Evolutionary conservation across 768 basidiomycete genomes (phyloP), one percentile per base, ranked within the genome.

Genomic region (Auricularia sp.): DNA sequence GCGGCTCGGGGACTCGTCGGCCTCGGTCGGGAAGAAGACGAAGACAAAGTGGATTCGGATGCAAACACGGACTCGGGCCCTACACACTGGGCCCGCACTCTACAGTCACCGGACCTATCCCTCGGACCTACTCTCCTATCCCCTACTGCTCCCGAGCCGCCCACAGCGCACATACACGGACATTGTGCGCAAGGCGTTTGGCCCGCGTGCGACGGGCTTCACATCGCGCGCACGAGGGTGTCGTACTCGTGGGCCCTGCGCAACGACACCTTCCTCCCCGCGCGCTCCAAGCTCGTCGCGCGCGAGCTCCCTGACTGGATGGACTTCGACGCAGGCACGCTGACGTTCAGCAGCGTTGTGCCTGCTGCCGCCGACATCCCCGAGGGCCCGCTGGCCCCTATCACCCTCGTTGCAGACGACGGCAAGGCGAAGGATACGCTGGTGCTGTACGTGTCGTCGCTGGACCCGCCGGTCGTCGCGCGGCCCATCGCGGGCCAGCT

Each of bases 111-210:
- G n/a, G n/a, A n/a, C n/a, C n/a, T n/a, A n/a, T n/a, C n/a, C n/a
- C n/a, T n/a, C n/a, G n/a, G n/a, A n/a, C n/a, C n/a, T n/a, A n/a
- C n/a, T n/a, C n/a, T n/a, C n/a, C n/a, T n/a, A n/a, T n/a, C n/a
- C n/a, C n/a, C n/a, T n/a, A n/a, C n/a, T n/a, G n/a, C n/a, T n/a
- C n/a, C n/a, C n/a, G n/a, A n/a, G n/a, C n/a, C n/a, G n/a, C n/a
- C n/a, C n/a, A n/a, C n/a, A n/a, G n/a, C n/a, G 83, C 33, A 92
- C 93, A 4, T 98, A 97, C 72, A 83, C 91, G 3, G 95, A 98
- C 71, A 90, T 97, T 66, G 93, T 90, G 34, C 81, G 84, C 65
- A 92, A 90, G 70, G 93, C 95, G 1, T 96, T 95, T 74, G 95
- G 95, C 1, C 80, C 81, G 8, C 80, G 80, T 54, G 88, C 87